Evolutionary conservation across 2,329 filamentous ascomycete genomes (phyloP), one percentile per base, ranked within the genome.

Genomic region (Venturia nashicola): DNA sequence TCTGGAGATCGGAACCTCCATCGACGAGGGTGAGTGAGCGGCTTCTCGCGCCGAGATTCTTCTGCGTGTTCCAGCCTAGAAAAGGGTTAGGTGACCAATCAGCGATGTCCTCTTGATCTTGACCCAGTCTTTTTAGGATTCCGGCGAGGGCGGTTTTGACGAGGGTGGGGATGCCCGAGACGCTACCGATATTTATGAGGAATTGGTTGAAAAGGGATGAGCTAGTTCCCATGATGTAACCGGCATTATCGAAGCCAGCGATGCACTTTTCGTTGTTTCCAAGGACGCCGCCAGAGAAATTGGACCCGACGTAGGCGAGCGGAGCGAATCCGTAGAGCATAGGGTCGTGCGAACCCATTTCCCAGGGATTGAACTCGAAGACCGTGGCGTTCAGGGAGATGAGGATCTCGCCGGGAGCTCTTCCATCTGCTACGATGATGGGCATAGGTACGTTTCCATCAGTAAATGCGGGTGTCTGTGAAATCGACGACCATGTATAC

Each of bases 181-280:
- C 74, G 27, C 75, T 73, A 11, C 90, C 82, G 64, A 93, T 78
- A 12, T 84, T 76, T 3, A 91, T 78, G 20, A 96, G 76, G 69
- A 89, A 83, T 69, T 86, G 79, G 76, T 96, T 96, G 81, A 96
- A 96, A 1, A 96, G 80, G 0, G 89, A 88, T 0, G 87, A 90
- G 27, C 87, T 91, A 0, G 91, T 96, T 61, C 91, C 91, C 84
- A 96, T 91, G 34, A 96, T 79, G 71, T 84, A 96, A 7, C 90
- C 90, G 32, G 83, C 83, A 69, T 91, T 91, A 75, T 96, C 92
- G 67, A 91, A 91, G 0, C 92, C 92, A 8, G 82, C 79, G 18
- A 95, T 81, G 71, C 92, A 96, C 36, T 76, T 72, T 54, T 82
- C 81, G 64, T 79, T 73, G 12, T 77, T 71, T 0, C 82, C 76